Base-by-base conservation (phyloP, 2,329 filamentous ascomycete genomes). In the Arthrobotrys megalospora region DNA sequence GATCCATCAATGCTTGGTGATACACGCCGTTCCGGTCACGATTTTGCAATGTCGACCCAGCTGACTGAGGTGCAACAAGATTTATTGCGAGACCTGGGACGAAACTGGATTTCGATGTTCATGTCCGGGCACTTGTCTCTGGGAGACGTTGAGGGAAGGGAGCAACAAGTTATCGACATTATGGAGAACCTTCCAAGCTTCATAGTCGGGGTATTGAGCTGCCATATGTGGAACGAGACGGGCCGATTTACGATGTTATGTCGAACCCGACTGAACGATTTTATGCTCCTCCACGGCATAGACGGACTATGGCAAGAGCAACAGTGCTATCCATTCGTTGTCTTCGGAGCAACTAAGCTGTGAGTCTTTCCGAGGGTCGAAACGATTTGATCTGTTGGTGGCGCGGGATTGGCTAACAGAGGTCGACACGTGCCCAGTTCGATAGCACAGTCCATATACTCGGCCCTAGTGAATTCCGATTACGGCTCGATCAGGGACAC, bases 51-150 rank as follows among this genome's bases (percentile, higher is more conserved):
- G 75, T 72, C 75, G 75, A 78, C 75, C 24, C 67, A 72, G 75
- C 75, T 78, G 75, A 78, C 75, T 72, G 75, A 78, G 10, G 67
- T 78, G 75, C 75, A 78, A 78, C 72, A 78, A 78, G 75, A 78
- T 78, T 58, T 78, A 71, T 41, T 78, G 67, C 75, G 41, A 53
- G 75, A 78, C 53, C 64, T 78, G 34, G 75, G 75, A 68, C 67
- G 67, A 67, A 78, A 78, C 24, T 78, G 75, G 75, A 78, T 78
- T 55, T 78, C 75, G 53, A 78, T 78, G 75, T 78, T 78, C 36
- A 78, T 67, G 53, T 66, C 75, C 16, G 67, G 75, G 45, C 52
- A 78, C 28, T 36, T 78, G 28, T 78, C 75, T 43, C 67, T 78
- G 7, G 75, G 67, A 12, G 63, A 66, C 45, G 36, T 78, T 14